Percentiles rank a stretch among this genome's conserved stretches.
phyloP scores from a whole-genome alignment of 2,329 filamentous ascomycete genomes.

The Stachybotrys chartarum region DNA sequence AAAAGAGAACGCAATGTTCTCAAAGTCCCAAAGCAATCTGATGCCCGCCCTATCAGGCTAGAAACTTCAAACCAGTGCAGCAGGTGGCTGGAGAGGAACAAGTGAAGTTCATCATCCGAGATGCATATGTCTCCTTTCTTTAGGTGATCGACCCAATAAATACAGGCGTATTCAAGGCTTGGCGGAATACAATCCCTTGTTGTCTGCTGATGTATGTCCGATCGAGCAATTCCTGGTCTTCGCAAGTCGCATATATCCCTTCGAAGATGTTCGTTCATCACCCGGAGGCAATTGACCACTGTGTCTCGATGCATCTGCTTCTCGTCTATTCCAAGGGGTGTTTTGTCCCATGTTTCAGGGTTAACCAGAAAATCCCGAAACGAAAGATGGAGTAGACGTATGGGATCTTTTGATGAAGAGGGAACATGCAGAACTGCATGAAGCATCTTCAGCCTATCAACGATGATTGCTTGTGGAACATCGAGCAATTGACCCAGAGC shows the following conservation, averaged over 20 bases:
- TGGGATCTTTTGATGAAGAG: conserved; percentile 5
- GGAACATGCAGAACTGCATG: conserved; percentile 27
- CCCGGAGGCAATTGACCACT: background rate
- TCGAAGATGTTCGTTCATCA: conserved; percentile 17
- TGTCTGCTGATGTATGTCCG: background rate
- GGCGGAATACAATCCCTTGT: conserved; percentile 12
- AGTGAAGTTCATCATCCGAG: background rate
- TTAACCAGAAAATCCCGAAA: conserved; percentile 25
- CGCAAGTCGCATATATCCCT: conserved; percentile 9
- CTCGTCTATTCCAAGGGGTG: conserved; percentile 9
- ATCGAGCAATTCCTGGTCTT: conserved; percentile 1
- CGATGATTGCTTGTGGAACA: conserved; percentile 8
- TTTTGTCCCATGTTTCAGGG: conserved; percentile 9
- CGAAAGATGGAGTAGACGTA: conserved; percentile 26
- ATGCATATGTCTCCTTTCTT: background rate
- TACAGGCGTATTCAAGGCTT: background rate
- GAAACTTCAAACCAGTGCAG: conserved; percentile 19
- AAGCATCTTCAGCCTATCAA: conserved; percentile 15
- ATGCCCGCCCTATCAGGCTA: conserved; percentile 17
- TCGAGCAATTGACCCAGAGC: conserved; percentile 19
- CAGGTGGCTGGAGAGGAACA: background rate
- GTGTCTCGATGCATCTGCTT: background rate
- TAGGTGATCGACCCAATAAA: conserved; percentile 1
- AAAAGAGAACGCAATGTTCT: background rate
- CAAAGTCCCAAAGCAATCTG: conserved; percentile 4